Evolutionary conservation across 2,329 filamentous ascomycete species (phyloP), one percentile per base, ranked within the genome.

Genomic region (Cadophora malorum): DNA sequence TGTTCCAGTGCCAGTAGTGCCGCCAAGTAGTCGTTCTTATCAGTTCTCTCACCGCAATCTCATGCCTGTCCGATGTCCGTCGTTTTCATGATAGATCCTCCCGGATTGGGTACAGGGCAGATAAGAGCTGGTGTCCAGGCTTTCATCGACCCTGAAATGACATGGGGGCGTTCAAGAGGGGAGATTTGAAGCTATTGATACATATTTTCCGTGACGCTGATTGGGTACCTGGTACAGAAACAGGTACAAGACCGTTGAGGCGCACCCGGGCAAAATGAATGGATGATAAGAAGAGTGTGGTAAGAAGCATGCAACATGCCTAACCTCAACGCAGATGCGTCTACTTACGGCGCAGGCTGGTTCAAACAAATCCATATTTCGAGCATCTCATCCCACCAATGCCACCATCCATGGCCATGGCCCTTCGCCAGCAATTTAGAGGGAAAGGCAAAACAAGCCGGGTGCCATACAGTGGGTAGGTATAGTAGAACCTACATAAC

Each of bases 111-210:
- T 50, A 25, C n/a, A 50, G n/a, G 6, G 12, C 23, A 49, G 59
- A 62, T 50, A 62, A 49, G 35, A 62, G 3, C 23, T 62, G 21
- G 23, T 16, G 6, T 62, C 59, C 33, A 59, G 55, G 55, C 55
- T 41, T 38, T 33, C 55, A 25, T 59, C 19, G 55, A 59, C 33
- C 55, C 33, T 21, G 16, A 41, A 58, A 38, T 19, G 14, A 58
- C 53, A 58, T n/a, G 53, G 53, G 53, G 33, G 12, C 14, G 12
- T n/a, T n/a, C 1, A 35, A n/a, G 28, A 28, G 31, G 53, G 52
- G 65, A 70, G 63, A 70, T 67, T 67, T 66, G 68, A 67, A 63
- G 65, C 58, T 64, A 64, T 66, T 67, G 65, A 67, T 66, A 63
- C 12, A 35, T 21, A 38, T 61, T 41, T 25, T 19, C 21, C 12